phyloP scores from a whole-genome alignment of 306 rosid species.

The Pterocarpus macrocarpus region DNA sequence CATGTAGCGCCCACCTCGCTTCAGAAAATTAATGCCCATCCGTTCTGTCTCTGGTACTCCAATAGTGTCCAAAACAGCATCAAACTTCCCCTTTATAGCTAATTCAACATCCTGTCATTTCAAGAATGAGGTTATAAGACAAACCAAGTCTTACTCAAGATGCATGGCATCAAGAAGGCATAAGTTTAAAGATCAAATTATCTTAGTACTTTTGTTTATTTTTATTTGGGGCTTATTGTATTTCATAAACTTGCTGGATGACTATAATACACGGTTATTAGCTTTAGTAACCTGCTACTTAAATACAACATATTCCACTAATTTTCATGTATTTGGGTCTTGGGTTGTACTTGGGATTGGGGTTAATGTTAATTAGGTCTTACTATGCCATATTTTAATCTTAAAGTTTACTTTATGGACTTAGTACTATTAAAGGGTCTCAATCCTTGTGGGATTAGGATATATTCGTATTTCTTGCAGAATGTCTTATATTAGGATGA shows the following conservation, averaged over 20 bases:
- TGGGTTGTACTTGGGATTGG: background rate
- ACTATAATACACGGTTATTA: slow-evolving; percentile 7
- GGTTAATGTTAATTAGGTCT: slow-evolving; percentile 2
- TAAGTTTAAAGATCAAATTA: slow-evolving; percentile 14
- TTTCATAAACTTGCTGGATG: slow-evolving; percentile 5
- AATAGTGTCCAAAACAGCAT: slow-evolving; percentile 96
- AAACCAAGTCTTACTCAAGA: slow-evolving; percentile 34
- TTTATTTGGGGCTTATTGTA: slow-evolving; percentile 7
- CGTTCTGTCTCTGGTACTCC: slow-evolving; percentile 87
- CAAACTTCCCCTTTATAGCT: slow-evolving; percentile 84
- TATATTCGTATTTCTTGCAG: background rate
- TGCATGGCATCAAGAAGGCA: slow-evolving; percentile 24
- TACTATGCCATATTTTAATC: background rate
- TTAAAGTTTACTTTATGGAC: slow-evolving; percentile 8
- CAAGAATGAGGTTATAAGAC: slow-evolving; percentile 38
- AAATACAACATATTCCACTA: background rate
- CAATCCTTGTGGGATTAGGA: background rate
- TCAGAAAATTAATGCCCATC: slow-evolving; percentile 74
- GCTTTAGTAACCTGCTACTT: slow-evolving; percentile 21
- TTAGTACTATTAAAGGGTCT: background rate
- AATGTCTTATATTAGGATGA: slow-evolving; percentile 14
- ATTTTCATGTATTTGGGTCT: background rate
- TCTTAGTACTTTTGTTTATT: background rate
- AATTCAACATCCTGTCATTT: slow-evolving; percentile 68
- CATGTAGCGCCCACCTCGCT: slow-evolving; percentile 95